These are phyloP conservation scores for Phyllosticta paracitricarpa DNA, from an alignment of 2,329 filamentous ascomycete genomes.

Conservation along the genomic window DNA sequence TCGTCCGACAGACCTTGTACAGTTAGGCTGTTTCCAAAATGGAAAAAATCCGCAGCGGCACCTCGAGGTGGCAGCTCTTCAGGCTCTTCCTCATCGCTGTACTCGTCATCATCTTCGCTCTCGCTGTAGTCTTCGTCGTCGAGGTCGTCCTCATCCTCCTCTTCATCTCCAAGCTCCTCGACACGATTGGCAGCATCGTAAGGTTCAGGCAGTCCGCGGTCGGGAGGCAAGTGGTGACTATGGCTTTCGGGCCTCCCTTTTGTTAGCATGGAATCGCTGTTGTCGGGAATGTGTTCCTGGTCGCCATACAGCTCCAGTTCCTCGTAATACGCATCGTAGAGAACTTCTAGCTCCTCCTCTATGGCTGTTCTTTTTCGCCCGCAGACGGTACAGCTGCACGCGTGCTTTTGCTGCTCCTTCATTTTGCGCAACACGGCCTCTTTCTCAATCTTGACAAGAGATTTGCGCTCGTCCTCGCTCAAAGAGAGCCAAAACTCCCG, in stretches of 20 bases:
- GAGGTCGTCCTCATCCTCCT: slow-evolving; percentile 42
- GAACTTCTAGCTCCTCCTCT: slow-evolving; percentile 91
- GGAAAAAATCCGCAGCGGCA: slow-evolving; percentile 78
- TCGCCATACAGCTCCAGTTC: slow-evolving; percentile 97
- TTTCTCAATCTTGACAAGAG: slow-evolving; percentile 95
- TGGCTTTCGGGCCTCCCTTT: slow-evolving; percentile 27
- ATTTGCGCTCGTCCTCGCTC: slow-evolving; percentile 88
- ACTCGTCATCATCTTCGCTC: slow-evolving; percentile 42
- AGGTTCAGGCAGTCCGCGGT: slow-evolving; percentile 48
- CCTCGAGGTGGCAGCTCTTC: slow-evolving; percentile 52
- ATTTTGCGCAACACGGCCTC: slow-evolving; percentile 97
- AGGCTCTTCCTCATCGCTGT: slow-evolving; percentile 55
- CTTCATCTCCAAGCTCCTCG: slow-evolving; percentile 43
- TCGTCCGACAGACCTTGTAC: slow-evolving; percentile 58
- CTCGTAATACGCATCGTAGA: slow-evolving; percentile 98
- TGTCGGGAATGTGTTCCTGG: slow-evolving; percentile 56
- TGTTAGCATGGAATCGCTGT: slow-evolving; percentile 59
- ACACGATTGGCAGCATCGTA: slow-evolving; percentile 63
- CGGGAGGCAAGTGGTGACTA: slow-evolving; percentile 41
- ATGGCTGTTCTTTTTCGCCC: slow-evolving; percentile 93
- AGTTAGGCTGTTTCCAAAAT: slow-evolving; percentile 93
- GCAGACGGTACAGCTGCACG: slow-evolving; percentile 95
- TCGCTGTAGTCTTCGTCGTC: slow-evolving; percentile 45
- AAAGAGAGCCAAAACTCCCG: slow-evolving; percentile 97
- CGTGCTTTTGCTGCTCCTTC: slow-evolving; percentile 99